Base-by-base conservation (phyloP, 2,329 filamentous ascomycete species). In the Fusarium albosuccineum region DNA sequence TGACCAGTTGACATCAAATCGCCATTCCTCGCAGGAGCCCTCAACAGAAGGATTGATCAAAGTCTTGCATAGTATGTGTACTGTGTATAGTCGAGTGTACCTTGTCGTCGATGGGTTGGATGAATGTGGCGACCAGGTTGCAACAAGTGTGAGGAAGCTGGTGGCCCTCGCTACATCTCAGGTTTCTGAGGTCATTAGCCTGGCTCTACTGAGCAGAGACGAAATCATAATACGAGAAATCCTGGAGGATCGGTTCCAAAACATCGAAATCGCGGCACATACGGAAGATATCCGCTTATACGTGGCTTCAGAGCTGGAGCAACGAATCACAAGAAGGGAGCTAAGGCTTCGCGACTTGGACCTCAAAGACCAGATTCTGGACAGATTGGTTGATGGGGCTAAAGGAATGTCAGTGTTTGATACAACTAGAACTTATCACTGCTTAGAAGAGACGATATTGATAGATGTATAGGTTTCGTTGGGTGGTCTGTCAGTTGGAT, bases 401-500 rank as follows among this genome's bases (percentile, higher is more conserved):
- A 50, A 59, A 11, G 60, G 57, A 36, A 66, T 66, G 63, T 66
- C 5, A 37, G 63, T 52, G 1, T 4, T 5, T 6, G 1, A 26
- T 9, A 3, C 2, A n/a, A 36, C 5, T 9, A 2, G 2, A 13
- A 9, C 1, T 17, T 26, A 22, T 22, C 4, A 5, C 30, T 33
- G 30, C 2, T 5, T 22, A 10, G 2, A 10, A 9, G 3, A 2
- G 37, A 5, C 37, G 9, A 4, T 36, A 4, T 22, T 53, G 11
- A 53, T 22, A 14, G 8, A 9, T 5, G 8, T 4, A 10, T 3
- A 64, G 63, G 64, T 66, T 66, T 27, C 60, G 60, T 1, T 66
- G 60, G 64, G 64, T 56, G 13, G n/a, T 30, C 5, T 66, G 64
- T 10, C 64, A 66, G 8, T n/a, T 66, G 0, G 60, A 66, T 7